Evolutionary conservation across 2,329 filamentous ascomycete genomes (phyloP), one percentile per base, ranked within the genome.

Genomic region (Penicillium paneum): DNA sequence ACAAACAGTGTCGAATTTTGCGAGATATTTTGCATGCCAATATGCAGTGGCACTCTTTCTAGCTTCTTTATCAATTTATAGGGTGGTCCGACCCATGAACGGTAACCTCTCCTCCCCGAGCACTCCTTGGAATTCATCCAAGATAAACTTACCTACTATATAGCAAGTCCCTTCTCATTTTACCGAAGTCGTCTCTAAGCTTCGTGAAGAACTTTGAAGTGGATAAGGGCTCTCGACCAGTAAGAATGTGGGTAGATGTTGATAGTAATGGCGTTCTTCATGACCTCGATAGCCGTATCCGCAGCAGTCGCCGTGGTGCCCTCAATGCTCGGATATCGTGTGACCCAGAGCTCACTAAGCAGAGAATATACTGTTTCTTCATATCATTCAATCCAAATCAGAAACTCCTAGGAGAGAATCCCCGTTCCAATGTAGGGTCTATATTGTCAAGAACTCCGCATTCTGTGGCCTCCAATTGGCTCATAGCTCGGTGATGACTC

Each of bases 361-460:
- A 21, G 7, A 7, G 2, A 43, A 31, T 19, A 1, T 11, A 32
- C 28, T 31, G 4, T 15, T 17, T 5, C 19, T 42, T 31, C 13
- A 31, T 21, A 31, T 21, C 4, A 15, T n/a, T 21, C 4, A 2
- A 43, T 10, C 7, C 28, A 44, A 15, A 32, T 5, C 21, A n/a
- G 1, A 41, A 17, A 28, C 11, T 28, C 2, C 15, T 3, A 10
- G 4, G 15, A 44, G 5, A 8, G 1, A n/a, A 32, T 43, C 8
- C 28, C 12, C 13, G 21, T 24, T 24, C 21, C 17, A 44, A 12
- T 42, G 28, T 17, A 29, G 3, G 2, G 4, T 11, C 26, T 45
- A 7, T 24, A 5, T 11, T 42, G 28, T 45, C 21, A 24, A 36
- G 21, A 53, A 53, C 52, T 54, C 52, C 52, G 52, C 46, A 54